phyloP scores from a whole-genome alignment of 768 basidiomycete species.

The Hortiboletus campestris region DNA sequence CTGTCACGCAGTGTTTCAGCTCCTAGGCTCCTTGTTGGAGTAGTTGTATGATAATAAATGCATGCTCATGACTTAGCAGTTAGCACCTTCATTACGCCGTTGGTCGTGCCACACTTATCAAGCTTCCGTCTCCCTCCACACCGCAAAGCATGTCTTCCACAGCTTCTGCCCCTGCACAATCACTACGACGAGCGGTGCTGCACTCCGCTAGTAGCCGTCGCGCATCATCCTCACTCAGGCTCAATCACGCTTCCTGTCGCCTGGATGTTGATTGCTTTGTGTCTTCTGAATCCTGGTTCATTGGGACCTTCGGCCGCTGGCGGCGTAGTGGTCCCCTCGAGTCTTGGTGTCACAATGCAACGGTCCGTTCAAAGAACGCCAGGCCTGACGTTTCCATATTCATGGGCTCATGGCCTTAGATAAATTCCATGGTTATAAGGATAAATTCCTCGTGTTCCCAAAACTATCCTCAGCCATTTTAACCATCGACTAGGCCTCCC shows the following conservation, averaged over 20 bases:
- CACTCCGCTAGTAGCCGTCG: slow-evolving; percentile 56
- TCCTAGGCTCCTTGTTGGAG: too few relatives aligned
- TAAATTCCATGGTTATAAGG: slow-evolving; percentile 60
- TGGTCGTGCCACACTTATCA: slow-evolving; percentile 48
- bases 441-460: slow-evolving; percentile 37
- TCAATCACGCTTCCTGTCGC: slow-evolving; percentile 25
- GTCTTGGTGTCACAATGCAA: slow-evolving; percentile 72
- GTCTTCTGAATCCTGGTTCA: slow-evolving; percentile 80
- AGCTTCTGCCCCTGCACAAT: slow-evolving; percentile 86
- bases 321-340: slow-evolving; percentile 80
- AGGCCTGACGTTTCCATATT: slow-evolving; percentile 77
- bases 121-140: slow-evolving; percentile 88
- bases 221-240: slow-evolving; percentile 33
- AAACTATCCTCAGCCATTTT: neutral
- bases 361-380: slow-evolving; percentile 61
- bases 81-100: too few relatives aligned
- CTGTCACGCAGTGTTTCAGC: too few relatives aligned
- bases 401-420: slow-evolving; percentile 73
- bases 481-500: slow-evolving; percentile 42
- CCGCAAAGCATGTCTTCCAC: slow-evolving; percentile 85
- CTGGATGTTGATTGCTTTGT: slow-evolving; percentile 44
- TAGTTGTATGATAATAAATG: too few relatives aligned
- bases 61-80: too few relatives aligned
- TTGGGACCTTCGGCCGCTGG: slow-evolving; percentile 91
- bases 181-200: slow-evolving; percentile 45